A percentile compares a stretch with the other conserved stretches of the same genome.
phyloP scores from a whole-genome alignment of 371 early-diverging fungal species.

The Mortierella polycephala region DNA sequence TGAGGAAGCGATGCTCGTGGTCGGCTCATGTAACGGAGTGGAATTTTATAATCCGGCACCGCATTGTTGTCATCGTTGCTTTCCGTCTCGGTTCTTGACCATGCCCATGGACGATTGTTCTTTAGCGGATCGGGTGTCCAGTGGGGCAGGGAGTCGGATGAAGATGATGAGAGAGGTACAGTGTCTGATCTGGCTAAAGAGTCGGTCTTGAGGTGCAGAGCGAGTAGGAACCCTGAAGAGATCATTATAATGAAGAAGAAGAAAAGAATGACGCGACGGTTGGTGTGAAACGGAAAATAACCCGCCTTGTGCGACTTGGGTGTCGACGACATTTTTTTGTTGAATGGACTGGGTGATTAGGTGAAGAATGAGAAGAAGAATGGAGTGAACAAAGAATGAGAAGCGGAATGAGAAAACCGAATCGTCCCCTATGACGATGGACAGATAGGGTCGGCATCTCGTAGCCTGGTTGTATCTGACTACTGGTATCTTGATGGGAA shows the following conservation, averaged over 20 bases:
- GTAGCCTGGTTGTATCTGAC: too few relatives aligned
- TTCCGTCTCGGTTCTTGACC: too few relatives aligned
- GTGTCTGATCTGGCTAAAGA: not conserved
- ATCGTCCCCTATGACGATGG: too few relatives aligned
- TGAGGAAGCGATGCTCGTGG: constrained; percentile 29
- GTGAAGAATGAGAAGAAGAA: too few relatives aligned
- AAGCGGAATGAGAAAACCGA: too few relatives aligned
- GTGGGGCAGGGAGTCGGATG: constrained; percentile 7
- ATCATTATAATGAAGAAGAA: constrained; percentile 6
- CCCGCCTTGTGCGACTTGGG: too few relatives aligned
- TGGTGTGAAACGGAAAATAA: not conserved
- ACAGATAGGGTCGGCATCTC: too few relatives aligned
- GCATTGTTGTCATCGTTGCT: not conserved
- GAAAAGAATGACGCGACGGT: constrained; percentile 10
- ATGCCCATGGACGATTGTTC: constrained; percentile 5
- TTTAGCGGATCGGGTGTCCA: constrained; percentile 9
- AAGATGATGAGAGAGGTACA: not conserved
- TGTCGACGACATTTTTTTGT: too few relatives aligned
- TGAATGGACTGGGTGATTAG: too few relatives aligned
- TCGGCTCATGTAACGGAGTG: not conserved
- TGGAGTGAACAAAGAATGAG: too few relatives aligned
- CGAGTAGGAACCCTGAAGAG: constrained; percentile 21
- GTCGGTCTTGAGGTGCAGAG: constrained; percentile 12
- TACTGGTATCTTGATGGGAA: too few relatives aligned
- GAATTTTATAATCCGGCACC: too few relatives aligned